phyloP scores from a whole-genome alignment of 169 alveolate genomes.

The Plasmodium gaboni region DNA sequence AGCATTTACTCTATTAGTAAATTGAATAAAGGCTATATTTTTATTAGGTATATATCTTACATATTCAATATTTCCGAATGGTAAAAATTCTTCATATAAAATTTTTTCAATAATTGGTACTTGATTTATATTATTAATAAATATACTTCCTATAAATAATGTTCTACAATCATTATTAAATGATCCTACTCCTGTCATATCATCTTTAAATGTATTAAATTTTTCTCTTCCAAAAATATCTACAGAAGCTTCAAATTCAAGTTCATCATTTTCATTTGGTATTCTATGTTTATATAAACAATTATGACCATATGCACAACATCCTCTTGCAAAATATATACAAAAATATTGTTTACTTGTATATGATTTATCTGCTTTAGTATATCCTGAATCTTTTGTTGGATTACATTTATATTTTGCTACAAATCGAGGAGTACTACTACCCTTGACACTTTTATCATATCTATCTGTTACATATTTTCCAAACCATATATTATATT shows the following conservation, averaged over 20 bases:
- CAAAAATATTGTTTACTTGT: conserved; percentile 92
- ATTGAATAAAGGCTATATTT: conserved; percentile 95
- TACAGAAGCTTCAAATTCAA: conserved; percentile 91
- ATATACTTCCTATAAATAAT: conserved; percentile 89
- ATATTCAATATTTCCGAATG: conserved; percentile 97
- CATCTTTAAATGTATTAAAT: conserved; percentile 96
- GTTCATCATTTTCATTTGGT: conserved; percentile 96
- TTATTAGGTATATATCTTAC: conserved; percentile 94
- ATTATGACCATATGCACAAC: conserved; percentile 97
- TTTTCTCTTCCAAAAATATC: conserved; percentile 99
- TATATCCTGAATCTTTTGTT: conserved; percentile 96
- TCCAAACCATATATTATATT: conserved; percentile 99
- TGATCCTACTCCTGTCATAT: conserved; percentile 98
- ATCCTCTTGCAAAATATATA: conserved; percentile 97
- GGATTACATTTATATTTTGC: conserved; percentile 93
- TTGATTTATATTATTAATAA: conserved; percentile 91
- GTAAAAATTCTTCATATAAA: conserved; percentile 93
- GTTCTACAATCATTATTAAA: conserved; percentile 96
- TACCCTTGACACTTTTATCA: conserved; percentile 88
- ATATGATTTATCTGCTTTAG: conserved; percentile 93
- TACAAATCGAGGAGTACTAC: conserved; percentile 91
- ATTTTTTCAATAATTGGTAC: conserved; percentile 91
- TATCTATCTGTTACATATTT: conserved; percentile 94
- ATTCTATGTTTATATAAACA: conserved; percentile 97
- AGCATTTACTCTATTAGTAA: conserved; percentile 96